Evolutionary conservation across 2,329 filamentous ascomycete species (phyloP).

Genomic region (Aureobasidium sp.): DNA sequence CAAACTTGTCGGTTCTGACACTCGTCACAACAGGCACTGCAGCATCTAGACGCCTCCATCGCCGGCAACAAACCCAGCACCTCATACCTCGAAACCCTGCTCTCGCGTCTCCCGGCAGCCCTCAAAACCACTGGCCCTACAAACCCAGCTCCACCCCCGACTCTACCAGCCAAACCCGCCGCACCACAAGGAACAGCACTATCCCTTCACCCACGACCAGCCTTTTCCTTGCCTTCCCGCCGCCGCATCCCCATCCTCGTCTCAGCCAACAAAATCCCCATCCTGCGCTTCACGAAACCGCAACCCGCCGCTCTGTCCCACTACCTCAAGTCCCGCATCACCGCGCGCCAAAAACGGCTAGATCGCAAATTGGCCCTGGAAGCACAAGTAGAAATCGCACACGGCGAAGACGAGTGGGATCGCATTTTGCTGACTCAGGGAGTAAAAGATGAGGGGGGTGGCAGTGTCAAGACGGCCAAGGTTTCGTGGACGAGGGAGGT

Average conservation of each 20-base stretch:
- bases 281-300: slow-evolving; percentile 60
- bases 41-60: slow-evolving; percentile 37
- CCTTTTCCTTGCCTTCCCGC: slow-evolving; percentile 38
- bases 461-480: slow-evolving; percentile 6
- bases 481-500: slow-evolving; percentile 30
- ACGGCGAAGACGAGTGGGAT: slow-evolving; percentile 46
- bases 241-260: slow-evolving; percentile 55
- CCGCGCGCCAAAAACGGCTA: slow-evolving; percentile 38
- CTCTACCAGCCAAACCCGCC: slow-evolving; percentile 18
- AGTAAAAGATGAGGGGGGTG: slow-evolving; percentile 18
- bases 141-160: background rate
- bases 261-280: slow-evolving; percentile 51
- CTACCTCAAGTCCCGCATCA: slow-evolving; percentile 49
- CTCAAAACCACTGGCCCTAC: slow-evolving; percentile 8
- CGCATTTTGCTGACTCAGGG: slow-evolving; percentile 28
- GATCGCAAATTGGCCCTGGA: slow-evolving; percentile 34
- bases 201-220: slow-evolving; percentile 24
- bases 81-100: slow-evolving; percentile 21
- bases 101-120: slow-evolving; percentile 22
- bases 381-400: slow-evolving; percentile 35
- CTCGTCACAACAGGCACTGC: slow-evolving; percentile 28
- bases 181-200: slow-evolving; percentile 11
- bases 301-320: slow-evolving; percentile 55
- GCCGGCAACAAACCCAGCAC: slow-evolving; percentile 27
- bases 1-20: background rate